Evolutionary conservation across 108 stramenopile species (phyloP), one percentile per base, ranked within the genome.

Genomic region (Skeletonema marinoi): DNA sequence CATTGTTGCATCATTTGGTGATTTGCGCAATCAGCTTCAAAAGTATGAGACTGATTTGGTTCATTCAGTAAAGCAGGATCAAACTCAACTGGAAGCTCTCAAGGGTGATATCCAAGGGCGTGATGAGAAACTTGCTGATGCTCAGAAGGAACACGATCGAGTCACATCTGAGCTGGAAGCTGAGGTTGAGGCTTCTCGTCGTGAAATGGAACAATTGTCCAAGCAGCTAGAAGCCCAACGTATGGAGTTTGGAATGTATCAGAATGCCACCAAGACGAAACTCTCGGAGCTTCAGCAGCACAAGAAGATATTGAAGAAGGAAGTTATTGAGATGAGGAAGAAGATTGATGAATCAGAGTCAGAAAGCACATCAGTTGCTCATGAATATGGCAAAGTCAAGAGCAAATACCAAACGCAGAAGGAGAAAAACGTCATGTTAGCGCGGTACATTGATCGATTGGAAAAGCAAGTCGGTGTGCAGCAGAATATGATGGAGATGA

Each of bases 401-500:
- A 56, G 81, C 39, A 78, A 81, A 32, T 86, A 74, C 14, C 87
- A 90, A 56, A 84, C 86, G 46, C 87, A 89, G 59, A 87, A 87
- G 32, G 85, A 91, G 73, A 89, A 89, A 35, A 82, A 83, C 60
- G 78, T 81, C n/a, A 73, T 90, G 11, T 78, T 94, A 36, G 89
- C 92, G 75, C 70, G 91, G 16, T 94, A 94, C 42, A 82, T 94
- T 33, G 90, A 92, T 67, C 89, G 90, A 61, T 87, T 94, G 42
- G 93, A 94, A 75, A 89, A 88, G 8, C 93, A 94, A 73, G 93
- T 94, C 4, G 90, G 90, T 46, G 91, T 94, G 2, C 93, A 94
- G 70, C 93, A 94, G 54, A 94, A 92, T 76, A 90, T 94, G 87
- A 94, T 94, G 93, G 93, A 94, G 83, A 92, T 94, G 88, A 94